Base-by-base conservation (phyloP, 78 protist species). In the Chrysochromulina parva region DNA sequence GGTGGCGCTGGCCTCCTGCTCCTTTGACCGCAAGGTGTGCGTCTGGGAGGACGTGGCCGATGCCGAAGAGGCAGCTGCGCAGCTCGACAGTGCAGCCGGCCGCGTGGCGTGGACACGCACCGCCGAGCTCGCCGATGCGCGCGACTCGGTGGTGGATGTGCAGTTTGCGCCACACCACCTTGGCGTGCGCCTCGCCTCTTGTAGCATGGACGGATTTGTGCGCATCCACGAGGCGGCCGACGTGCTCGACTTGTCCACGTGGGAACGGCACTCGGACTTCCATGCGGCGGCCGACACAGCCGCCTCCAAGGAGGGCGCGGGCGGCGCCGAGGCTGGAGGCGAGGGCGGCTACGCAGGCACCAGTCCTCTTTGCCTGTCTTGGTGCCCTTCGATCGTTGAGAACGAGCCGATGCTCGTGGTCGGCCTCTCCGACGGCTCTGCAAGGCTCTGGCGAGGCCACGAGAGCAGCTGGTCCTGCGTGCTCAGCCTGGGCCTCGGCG, bases 221-320 rank as follows among this genome's bases (percentile, higher is more conserved):
- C 86, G 98, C 38, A 92, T 97, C 2, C 96, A 97, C 81, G 98
- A 97, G 85, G 99, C 99, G 22, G 73, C 87, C 52, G 98, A 97
- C 91, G 90, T 97, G 69, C 93, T 94, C 95, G 92, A 95, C 57
- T 90, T 96, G 20, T 54, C 26, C 71, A 0, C 2, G 54, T 59
- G 71, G 88, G n/a, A 0, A 14, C 16, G 1, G 20, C 1, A 16
- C 17, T 58, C 71, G 48, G 94, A 92, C 52, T 91, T 93, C 55
- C 88, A 93, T 17, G 38, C 86, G 47, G 50, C 48, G 7, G 85
- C 90, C 81, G 90, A 13, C 62, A 13, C 62, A 13, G 62, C 62
- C 24, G 13, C 24, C 62, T 14, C 86, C 59, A 5, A 9, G 26
- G 17, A 20, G 11, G 28, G 28, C 62, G 59, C 17, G 86, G 28